Evolutionary conservation across 345 rosid species (phyloP), one percentile per base, ranked within the genome.

Genomic region (Populus tremula): DNA sequence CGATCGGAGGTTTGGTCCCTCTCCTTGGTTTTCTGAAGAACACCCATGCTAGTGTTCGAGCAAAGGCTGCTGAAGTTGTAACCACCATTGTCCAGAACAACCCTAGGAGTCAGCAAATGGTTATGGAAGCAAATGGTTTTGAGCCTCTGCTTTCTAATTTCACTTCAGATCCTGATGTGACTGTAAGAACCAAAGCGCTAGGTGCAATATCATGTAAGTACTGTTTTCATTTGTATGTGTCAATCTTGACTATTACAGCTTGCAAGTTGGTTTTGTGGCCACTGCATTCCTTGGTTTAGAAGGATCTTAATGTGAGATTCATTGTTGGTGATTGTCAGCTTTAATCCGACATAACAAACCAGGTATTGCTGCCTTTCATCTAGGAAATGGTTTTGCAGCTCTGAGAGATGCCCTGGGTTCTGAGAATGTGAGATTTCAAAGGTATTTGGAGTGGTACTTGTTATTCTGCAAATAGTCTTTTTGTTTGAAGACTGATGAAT

Each of bases 161-260:
- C 79, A 33, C 84, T 3, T 78, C 91, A 27, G 97, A 95, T 75
- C 84, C 96, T 4, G 96, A 92, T 72, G 80, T 87, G 68, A 82
- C 79, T 70, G 94, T 86, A 77, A 87, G 94, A 54, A 87, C 94
- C 70, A 92, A 93, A 82, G 93, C 97, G 0, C 94, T 95, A 29
- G 91, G 98, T 71, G 98, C 99, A 75, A 87, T 95, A 88, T 93
- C 96, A n/a, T 95, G 99, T 91, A 82, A 89, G 97, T 84, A 10
- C 43, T 81, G 47, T n/a, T 78, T 68, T 49, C 68, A 6, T 7
- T 56, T 74, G 20, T 29, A 29, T 63, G 1, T 45, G 10, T 27
- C 21, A 36, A 29, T 77, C 27, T 21, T 47, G 63, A 17, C 20
- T 21, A 17, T 31, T 47, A 27, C 9, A 74, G 43, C 25, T 38